phyloP scores from a whole-genome alignment of 2,329 filamentous ascomycete species.

The Thelonectria discophora region DNA sequence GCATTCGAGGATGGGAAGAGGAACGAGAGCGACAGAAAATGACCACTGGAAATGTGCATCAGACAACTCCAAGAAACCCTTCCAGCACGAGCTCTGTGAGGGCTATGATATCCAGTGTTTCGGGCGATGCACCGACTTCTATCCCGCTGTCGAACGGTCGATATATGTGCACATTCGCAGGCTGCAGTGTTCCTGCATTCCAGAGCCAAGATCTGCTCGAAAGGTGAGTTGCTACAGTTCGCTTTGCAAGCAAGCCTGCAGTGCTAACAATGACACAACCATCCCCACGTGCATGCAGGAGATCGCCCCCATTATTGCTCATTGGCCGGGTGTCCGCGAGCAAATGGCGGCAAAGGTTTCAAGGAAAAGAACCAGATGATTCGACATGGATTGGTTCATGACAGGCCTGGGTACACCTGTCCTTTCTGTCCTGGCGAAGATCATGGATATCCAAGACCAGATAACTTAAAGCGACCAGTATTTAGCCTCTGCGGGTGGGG shows the following conservation, averaged over 20 bases:
- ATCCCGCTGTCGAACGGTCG: constrained; percentile 55
- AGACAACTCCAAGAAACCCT: constrained; percentile 44
- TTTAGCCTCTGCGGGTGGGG: neutral
- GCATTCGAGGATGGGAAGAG: no score
- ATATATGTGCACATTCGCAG: constrained; percentile 67
- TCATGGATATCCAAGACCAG: constrained; percentile 92
- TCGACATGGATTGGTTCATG: constrained; percentile 84
- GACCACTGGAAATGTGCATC: neutral
- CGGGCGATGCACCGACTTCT: constrained; percentile 51
- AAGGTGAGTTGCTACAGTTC: no score
- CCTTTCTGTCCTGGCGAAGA: constrained; percentile 95
- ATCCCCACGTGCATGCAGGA: constrained; percentile 78
- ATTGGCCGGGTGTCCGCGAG: constrained; percentile 68
- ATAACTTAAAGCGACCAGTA: constrained; percentile 89
- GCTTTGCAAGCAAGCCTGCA: no score
- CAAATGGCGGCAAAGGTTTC: constrained; percentile 72
- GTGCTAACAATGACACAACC: no score
- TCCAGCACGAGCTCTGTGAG: constrained; percentile 51
- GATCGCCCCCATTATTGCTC: constrained; percentile 72
- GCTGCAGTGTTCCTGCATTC: constrained; percentile 77
- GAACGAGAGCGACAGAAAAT: no score
- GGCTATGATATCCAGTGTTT: constrained; percentile 51
- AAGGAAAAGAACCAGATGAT: constrained; percentile 81
- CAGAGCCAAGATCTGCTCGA: constrained; percentile 80
- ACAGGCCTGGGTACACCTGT: constrained; percentile 93